Evolutionary conservation across 371 early-diverging fungal genomes (phyloP).

Genomic region (Syncephalastrum racemosum): DNA sequence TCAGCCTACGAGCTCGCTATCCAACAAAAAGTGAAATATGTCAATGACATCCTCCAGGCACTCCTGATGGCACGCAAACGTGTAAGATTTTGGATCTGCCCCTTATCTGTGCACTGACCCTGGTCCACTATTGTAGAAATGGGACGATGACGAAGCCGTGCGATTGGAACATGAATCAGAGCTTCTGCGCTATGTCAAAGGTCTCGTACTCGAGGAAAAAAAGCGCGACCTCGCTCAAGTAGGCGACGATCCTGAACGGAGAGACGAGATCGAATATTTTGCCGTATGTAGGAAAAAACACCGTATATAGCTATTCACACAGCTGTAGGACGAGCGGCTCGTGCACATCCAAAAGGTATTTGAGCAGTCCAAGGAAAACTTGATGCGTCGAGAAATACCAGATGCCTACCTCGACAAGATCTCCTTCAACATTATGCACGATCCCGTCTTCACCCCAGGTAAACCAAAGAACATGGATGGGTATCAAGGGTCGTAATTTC

Average conservation of each 20-base stretch:
- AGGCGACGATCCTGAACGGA: conserved; percentile 27
- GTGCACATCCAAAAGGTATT: conserved; percentile 36
- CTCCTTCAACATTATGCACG: conserved; percentile 53
- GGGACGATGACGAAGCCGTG: conserved; percentile 64
- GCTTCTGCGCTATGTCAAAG: conserved; percentile 59
- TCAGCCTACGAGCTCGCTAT: conserved; percentile 56
- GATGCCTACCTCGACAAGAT: conserved; percentile 53
- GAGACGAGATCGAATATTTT: conserved; percentile 41
- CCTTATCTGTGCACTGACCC: neutral
- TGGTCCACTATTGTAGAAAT: conserved; percentile 31
- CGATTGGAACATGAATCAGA: conserved; percentile 63
- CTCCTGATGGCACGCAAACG: conserved; percentile 55
- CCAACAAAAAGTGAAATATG: conserved; percentile 55
- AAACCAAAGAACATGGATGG: neutral
- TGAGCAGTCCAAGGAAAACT: conserved; percentile 52
- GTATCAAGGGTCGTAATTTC: neutral
- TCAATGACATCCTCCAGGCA: conserved; percentile 60
- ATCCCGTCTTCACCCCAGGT: conserved; percentile 52
- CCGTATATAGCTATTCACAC: neutral
- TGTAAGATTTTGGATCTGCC: conserved; percentile 11
- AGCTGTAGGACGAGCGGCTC: conserved; percentile 38
- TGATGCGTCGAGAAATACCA: conserved; percentile 46
- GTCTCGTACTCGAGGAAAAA: conserved; percentile 59
- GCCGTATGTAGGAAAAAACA: conserved; percentile 20
- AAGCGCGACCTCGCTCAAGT: conserved; percentile 22